Conservation (phyloP, 2,329 filamentous ascomycete genomes). For the Penicillium sp. region DNA sequence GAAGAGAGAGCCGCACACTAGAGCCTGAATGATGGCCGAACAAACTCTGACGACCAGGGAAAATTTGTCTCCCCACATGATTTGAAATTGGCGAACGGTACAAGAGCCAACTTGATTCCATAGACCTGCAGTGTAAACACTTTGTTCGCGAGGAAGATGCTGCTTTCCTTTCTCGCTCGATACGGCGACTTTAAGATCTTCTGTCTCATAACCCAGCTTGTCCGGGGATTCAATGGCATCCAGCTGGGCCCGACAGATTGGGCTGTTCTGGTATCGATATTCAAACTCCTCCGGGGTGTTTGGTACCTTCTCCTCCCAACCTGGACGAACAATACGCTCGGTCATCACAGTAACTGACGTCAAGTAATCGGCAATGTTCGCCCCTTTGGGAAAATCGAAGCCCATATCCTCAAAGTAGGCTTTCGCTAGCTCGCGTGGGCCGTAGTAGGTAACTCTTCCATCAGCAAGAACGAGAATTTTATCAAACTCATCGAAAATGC, state of each 20-base stretch:
- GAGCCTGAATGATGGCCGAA: constrained; percentile 40
- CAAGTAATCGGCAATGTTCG: constrained; percentile 66
- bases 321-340: constrained; percentile 43
- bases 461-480: constrained; percentile 68
- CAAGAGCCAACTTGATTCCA: constrained; percentile 48
- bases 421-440: constrained; percentile 56
- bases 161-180: constrained; percentile 32
- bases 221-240: constrained; percentile 42
- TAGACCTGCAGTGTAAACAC: constrained; percentile 33
- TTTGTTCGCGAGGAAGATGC: constrained; percentile 31
- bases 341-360: constrained; percentile 63
- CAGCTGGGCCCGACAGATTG: constrained; percentile 54
- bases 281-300: constrained; percentile 47
- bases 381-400: constrained; percentile 61
- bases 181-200: constrained; percentile 31
- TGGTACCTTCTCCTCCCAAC: constrained; percentile 32
- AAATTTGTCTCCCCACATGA: constrained; percentile 55
- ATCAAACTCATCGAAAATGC: constrained; percentile 68
- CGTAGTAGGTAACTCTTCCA: constrained; percentile 65
- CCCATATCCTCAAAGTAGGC: constrained; percentile 66
- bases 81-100: constrained; percentile 48
- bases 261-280: constrained; percentile 51
- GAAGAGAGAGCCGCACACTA: constrained; percentile 52
- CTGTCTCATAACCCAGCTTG: constrained; percentile 30
- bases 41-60: constrained; percentile 50